Base-by-base conservation (phyloP, 495 filamentous ascomycete genomes). In the Daldinia bambusicola region DNA sequence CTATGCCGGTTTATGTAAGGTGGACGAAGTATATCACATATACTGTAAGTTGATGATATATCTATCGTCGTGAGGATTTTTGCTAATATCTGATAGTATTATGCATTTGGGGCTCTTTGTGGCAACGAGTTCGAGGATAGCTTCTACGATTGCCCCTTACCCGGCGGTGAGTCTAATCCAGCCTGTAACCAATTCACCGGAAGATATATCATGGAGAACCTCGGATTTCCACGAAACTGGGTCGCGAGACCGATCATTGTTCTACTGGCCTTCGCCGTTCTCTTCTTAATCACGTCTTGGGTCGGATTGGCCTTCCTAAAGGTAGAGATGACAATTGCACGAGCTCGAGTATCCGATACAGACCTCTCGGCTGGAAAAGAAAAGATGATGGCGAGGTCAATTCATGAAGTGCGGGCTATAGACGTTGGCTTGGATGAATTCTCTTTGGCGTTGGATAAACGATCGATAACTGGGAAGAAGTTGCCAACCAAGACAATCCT, bases 1-100 rank as follows among this genome's bases (percentile, higher is more conserved):
- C 89, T 36, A 92, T 93, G 14, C 90, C 91, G 0, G 84, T 92
- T 3, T 93, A 91, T 74, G 85, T 90, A 16, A 80, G 90, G 45
- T 93, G 91, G 91, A 80, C 89, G 7, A 92, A 91, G 76, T 89
- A 87, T 77, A 82, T 81, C 10, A 81, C 85, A 2, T 87, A 85
- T 69, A 80, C 81, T 16, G 81, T 83, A 75, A 75, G 83, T 80
- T 53, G 0, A 12, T 2, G 7, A 2, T n/a, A 7, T 7, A 13
- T 45, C 2, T 6, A 6, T 7, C 5, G 5, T 7, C 0, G 22
- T 0, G 32, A 10, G 14, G 9, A 2, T n/a, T 9, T 9, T 18
- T 57, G 18, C 65, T 76, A 51, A 69, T 9, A 51, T 51, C 40
- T 0, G 79, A 61, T 80, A 87, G 45, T 92, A 89, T 71, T 93